Evolutionary conservation across 2,329 filamentous ascomycete genomes (phyloP).

Genomic region (Gyromitra esculenta): DNA sequence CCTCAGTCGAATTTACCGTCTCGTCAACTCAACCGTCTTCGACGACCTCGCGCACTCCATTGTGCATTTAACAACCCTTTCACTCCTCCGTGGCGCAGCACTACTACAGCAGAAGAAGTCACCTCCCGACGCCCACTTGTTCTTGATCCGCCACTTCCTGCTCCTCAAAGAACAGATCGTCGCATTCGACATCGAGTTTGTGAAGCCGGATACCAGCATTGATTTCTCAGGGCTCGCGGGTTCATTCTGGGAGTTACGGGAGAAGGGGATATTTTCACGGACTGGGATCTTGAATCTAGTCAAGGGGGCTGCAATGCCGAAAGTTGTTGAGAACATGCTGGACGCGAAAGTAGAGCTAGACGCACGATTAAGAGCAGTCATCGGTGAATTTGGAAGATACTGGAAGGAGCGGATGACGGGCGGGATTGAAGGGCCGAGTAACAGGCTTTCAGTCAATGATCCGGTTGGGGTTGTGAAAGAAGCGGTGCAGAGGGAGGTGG

Average conservation of each 20-base stretch:
- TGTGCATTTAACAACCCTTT: slow-evolving; percentile 87
- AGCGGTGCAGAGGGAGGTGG: slow-evolving; percentile 69
- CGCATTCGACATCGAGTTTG: slow-evolving; percentile 89
- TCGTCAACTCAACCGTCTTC: slow-evolving; percentile 75
- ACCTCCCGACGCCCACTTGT: slow-evolving; percentile 82
- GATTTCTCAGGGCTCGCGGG: slow-evolving; percentile 73
- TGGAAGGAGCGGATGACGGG: slow-evolving; percentile 69
- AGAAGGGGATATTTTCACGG: slow-evolving; percentile 73
- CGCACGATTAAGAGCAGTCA: slow-evolving; percentile 69
- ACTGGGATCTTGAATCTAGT: slow-evolving; percentile 70
- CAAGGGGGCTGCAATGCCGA: slow-evolving; percentile 70
- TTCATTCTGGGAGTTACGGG: slow-evolving; percentile 74
- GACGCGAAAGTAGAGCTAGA: slow-evolving; percentile 75
- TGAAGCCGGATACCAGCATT: slow-evolving; percentile 72
- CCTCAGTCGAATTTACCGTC: slow-evolving; percentile 73
- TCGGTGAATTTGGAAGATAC: slow-evolving; percentile 72
- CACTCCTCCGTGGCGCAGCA: slow-evolving; percentile 80
- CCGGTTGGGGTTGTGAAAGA: slow-evolving; percentile 65
- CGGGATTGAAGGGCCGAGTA: slow-evolving; percentile 59
- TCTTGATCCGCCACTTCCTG: slow-evolving; percentile 93
- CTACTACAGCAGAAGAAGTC: slow-evolving; percentile 67
- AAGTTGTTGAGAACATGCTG: slow-evolving; percentile 76
- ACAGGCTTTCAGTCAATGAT: slow-evolving; percentile 60
- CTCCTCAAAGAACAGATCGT: slow-evolving; percentile 96
- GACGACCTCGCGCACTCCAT: slow-evolving; percentile 81